phyloP scores from a whole-genome alignment of 805 yeast species.

The Starmerella vaccinii region DNA sequence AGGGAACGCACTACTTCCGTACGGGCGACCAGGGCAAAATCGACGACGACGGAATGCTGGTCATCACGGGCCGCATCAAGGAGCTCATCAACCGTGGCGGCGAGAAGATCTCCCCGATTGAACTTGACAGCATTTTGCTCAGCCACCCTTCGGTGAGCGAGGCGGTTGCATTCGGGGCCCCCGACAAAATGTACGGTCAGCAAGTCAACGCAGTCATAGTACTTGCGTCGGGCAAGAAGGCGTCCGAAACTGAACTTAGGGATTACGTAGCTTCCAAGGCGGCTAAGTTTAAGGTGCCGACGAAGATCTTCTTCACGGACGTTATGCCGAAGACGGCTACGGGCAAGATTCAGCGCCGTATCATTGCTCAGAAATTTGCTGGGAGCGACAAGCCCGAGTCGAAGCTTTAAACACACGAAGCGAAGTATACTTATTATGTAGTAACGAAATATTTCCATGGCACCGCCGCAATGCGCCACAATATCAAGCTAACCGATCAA shows the following conservation, averaged over 20 bases:
- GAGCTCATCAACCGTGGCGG: conserved; percentile 71
- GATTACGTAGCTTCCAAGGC: conserved; percentile 39
- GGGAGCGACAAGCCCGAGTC: conserved; percentile 5
- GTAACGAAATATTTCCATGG: too few relatives aligned
- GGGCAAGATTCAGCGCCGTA: conserved; percentile 63
- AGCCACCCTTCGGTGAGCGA: conserved; percentile 54
- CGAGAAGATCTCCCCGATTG: conserved; percentile 66
- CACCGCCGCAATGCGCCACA: too few relatives aligned
- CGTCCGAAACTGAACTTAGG: conserved; percentile 37
- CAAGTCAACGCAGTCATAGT: conserved; percentile 63
- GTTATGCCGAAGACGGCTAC: conserved; percentile 66
- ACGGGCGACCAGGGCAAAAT: conserved; percentile 69
- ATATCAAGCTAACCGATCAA: too few relatives aligned
- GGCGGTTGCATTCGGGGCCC: conserved; percentile 61
- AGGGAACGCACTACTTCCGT: conserved; percentile 46
- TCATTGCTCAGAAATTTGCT: conserved; percentile 42
- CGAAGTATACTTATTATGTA: too few relatives aligned
- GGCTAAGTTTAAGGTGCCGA: conserved; percentile 53
- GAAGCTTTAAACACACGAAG: conserved; percentile 7
- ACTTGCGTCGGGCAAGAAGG: conserved; percentile 34
- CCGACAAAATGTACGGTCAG: conserved; percentile 61
- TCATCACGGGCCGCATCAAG: conserved; percentile 60
- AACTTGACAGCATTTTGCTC: conserved; percentile 52
- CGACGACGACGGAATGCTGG: conserved; percentile 49
- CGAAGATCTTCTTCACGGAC: conserved; percentile 46